Evolutionary conservation across 2,329 filamentous ascomycete genomes (phyloP), one percentile per base, ranked within the genome.

Genomic region (Penicillium olsonii): DNA sequence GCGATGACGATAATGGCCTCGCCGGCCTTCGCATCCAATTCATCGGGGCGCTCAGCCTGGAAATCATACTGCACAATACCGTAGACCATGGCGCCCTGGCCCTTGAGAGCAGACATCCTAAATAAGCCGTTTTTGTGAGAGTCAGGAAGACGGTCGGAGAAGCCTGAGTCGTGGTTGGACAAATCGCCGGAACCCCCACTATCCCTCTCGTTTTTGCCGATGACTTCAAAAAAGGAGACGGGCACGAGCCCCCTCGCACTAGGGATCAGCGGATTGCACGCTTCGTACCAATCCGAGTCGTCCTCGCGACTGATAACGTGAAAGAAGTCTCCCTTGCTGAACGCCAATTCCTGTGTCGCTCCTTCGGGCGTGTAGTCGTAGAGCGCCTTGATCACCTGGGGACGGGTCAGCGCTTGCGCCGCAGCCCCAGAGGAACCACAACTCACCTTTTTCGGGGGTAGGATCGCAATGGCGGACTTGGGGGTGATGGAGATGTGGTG

Each of bases 1-100:
- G 94, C 94, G 68, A 97, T 97, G 46, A 99, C 92, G 58, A 99
- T 96, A 66, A 99, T 96, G 45, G 92, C 90, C 73, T 99, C 94
- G 50, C 92, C 92, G 39, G 90, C 88, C 71, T 95, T 95, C 41
- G 94, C 94, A 60, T 96, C 92, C 50, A 99, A 75, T 74, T 99
- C 94, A 70, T 99, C 94, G n/a, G 91, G 88, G 49, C 92, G 79
- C 73, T 97, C 92, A 0, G 94, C 94, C 60, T 89, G 84, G 73
- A 99, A 99, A 72, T 97, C 91, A 71, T 96, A 97, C 78, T 95
- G 89, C 59, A 99, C 94, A 50, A 96, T 87, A 54, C 94, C 94
- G 67, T 97, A 97, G 27, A 99, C 90, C 85, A 95, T 95, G 45
- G 90, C 88, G 42, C 90, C 90, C 2, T 77, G 74, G 48, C 69